These are phyloP conservation scores for Aspergillus puulaauensis DNA, from an alignment of 2,329 filamentous ascomycete genomes.

Conservation along the genomic window DNA sequence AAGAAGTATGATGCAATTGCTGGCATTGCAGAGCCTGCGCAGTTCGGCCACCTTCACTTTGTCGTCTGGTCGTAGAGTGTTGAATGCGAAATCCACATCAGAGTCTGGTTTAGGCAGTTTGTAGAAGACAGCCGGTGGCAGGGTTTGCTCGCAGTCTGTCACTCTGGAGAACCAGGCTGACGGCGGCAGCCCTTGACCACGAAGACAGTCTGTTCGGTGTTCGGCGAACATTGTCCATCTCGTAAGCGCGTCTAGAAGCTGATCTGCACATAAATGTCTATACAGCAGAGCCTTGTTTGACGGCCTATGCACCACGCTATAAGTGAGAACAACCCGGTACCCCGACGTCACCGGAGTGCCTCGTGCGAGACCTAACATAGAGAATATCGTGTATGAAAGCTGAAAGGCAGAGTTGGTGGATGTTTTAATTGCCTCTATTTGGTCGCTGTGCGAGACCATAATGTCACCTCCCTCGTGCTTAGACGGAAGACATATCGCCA, in stretches of 20 bases:
- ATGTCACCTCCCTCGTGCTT: slow-evolving; percentile 13
- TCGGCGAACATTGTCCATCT: background rate
- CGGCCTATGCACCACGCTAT: slow-evolving; percentile 12
- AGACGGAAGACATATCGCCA: slow-evolving; percentile 11
- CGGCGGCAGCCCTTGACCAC: no score
- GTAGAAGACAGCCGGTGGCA: no score
- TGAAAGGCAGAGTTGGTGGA: slow-evolving; percentile 6
- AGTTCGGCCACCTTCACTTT: no score
- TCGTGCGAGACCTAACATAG: slow-evolving; percentile 10
- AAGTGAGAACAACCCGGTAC: slow-evolving; percentile 10
- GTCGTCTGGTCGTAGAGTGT: no score
- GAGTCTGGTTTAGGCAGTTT: no score
- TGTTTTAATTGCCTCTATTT: background rate
- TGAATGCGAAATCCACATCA: no score
- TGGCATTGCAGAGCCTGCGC: no score
- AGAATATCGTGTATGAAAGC: slow-evolving; percentile 9
- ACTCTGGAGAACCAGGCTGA: no score
- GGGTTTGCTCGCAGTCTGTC: no score
- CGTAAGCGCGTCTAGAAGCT: background rate
- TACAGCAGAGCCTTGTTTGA: background rate
- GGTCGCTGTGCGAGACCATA: background rate
- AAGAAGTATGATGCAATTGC: no score
- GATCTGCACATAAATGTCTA: background rate
- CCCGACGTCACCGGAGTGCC: slow-evolving; percentile 10
- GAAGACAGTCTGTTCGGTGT: no score